Conservation (phyloP, 257 asterid species). For the Verbascum thapsus region DNA sequence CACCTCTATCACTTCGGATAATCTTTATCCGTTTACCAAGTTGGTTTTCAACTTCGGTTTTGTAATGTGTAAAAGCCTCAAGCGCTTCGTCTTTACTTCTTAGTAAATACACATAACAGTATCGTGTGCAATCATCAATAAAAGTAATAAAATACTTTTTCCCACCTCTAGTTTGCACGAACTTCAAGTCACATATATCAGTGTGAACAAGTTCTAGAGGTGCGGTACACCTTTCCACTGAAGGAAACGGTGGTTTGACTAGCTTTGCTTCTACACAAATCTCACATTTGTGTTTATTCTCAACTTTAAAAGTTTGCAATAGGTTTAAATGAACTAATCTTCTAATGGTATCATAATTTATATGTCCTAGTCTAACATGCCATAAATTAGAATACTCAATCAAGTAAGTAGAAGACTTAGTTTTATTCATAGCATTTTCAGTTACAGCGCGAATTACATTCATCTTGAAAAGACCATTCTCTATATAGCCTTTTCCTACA, state of each 20-base stretch:
- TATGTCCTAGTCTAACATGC: neutral
- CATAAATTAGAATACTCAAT: neutral
- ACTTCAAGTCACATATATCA: neutral
- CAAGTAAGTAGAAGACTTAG: neutral
- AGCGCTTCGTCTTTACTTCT: neutral
- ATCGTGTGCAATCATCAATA: neutral
- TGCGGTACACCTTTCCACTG: too few species aligned
- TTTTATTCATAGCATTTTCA: neutral
- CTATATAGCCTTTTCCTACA: neutral
- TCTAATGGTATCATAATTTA: neutral
- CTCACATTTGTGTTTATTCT: too few species aligned
- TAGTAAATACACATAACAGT: neutral
- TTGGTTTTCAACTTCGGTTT: too few species aligned
- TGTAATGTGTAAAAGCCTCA: too few species aligned
- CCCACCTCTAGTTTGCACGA: constrained; percentile 12
- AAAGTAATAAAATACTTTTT: neutral
- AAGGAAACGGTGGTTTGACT: too few species aligned
- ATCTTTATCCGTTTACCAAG: too few species aligned
- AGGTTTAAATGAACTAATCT: neutral
- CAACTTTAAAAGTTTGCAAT: neutral
- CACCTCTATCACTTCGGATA: neutral
- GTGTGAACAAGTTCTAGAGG: neutral
- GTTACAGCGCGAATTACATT: neutral
- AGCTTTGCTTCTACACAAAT: neutral
- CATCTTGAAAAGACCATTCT: neutral